A percentile compares a stretch with the other conserved stretches of the same genome.
phyloP scores from a whole-genome alignment of 1,139 yeast genomes.

The Yamadazyma sp. region DNA sequence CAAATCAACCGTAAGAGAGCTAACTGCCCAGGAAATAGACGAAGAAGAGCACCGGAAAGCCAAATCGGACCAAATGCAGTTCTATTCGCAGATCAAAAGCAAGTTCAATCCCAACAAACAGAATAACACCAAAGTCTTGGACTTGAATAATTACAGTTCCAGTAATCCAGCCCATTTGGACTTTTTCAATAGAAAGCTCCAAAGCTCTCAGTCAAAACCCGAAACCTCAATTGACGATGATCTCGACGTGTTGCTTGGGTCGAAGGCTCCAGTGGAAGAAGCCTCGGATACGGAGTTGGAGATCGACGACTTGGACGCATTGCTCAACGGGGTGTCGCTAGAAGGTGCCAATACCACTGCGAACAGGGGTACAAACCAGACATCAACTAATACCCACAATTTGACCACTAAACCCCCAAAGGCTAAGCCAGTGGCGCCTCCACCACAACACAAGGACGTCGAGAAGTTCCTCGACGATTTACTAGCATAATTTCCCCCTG shows the following conservation, averaged over 20 bases:
- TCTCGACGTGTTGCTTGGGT: slow-evolving; percentile 18
- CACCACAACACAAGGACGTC: slow-evolving; percentile 8
- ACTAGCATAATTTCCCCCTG: slow-evolving; percentile 10
- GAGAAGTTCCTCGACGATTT: slow-evolving; percentile 23
- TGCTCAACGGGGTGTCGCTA: neutral
- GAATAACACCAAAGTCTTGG: slow-evolving; percentile 27
- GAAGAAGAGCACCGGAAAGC: slow-evolving; percentile 25
- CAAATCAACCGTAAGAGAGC: slow-evolving; percentile 14
- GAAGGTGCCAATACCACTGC: neutral
- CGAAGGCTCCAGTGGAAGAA: neutral
- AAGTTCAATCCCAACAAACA: slow-evolving; percentile 22
- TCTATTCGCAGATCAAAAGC: slow-evolving; percentile 30
- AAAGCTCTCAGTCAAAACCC: slow-evolving; percentile 7
- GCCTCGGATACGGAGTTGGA: neutral
- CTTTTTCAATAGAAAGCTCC: slow-evolving; percentile 26
- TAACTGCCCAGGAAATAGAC: slow-evolving; percentile 29
- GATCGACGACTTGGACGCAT: slow-evolving; percentile 3
- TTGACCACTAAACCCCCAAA: no score
- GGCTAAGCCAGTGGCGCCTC: no score
- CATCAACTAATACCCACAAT: no score
- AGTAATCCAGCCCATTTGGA: slow-evolving; percentile 26
- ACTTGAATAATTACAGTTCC: slow-evolving; percentile 34
- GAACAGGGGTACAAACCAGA: slow-evolving; percentile 1
- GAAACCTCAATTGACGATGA: slow-evolving; percentile 14
- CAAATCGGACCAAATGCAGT: slow-evolving; percentile 26